Evolutionary conservation across 116 monocot genomes (phyloP), one percentile per base, ranked within the genome.

Genomic region (Papilionanthe hybrid): DNA sequence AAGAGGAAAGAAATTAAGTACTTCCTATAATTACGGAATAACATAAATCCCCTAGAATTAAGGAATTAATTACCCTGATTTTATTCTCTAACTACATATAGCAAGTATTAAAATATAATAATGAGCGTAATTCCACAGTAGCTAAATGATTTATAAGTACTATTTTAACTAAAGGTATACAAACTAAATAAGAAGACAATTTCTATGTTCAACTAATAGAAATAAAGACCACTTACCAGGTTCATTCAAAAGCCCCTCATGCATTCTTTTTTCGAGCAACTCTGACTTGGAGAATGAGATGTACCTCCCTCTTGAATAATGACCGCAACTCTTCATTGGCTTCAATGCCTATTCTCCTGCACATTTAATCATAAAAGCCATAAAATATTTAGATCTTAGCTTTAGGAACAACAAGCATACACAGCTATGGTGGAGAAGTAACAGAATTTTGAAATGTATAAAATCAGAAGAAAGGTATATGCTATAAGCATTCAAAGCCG

Each of bases 291-390:
- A 98, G 94, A 83, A 92, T 88, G 43, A 98, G 94, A 90, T 98
- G 98, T 68, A 98, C 98, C n/a, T 93, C 88, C 79, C 88, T 89
- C 81, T 93, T 94, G 79, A 98, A 93, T 81, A 98, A 87, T 17
- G 91, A 89, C 58, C 94, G 87, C 88, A 98, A 77, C 72, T 98
- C 98, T 82, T 92, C 91, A 76, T 98, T 98, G 49, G 98, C 94
- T 81, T 98, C 98, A 23, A 94, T 91, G 72, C 98, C 98, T 78
- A 98, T 98, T 90, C 91, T 98, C 91, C 98, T 98, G 84, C 45
- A 5, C 19, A 73, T 73, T 44, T n/a, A 73, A 73, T 44, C 44
- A 43, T 15, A 17, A 71, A 15, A 73, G n/a, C 22, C 5, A 71
- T 22, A 73, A 73, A 73, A 73, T 44, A 73, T 43, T 19, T 43